Evolutionary conservation across 176 grass and related monocot genomes (phyloP), one percentile per base, ranked within the genome.

Genomic region (Oryza officinalis): DNA sequence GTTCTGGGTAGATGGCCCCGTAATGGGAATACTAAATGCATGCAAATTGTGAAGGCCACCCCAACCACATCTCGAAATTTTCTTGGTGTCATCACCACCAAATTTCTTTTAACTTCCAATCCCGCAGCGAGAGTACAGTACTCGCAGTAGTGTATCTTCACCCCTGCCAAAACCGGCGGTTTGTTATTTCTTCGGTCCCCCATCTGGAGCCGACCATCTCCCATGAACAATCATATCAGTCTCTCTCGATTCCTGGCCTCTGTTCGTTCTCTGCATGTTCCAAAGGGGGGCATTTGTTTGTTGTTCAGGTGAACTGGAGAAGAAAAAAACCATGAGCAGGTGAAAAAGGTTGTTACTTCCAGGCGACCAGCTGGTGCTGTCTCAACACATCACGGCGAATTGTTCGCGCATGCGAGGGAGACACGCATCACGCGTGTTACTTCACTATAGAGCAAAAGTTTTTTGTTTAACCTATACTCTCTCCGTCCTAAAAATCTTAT

Each of bases 141-240:
- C 3, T 7, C 11, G 61, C 7, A 38, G 37, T 45, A 45, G 5
- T 25, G 4, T 65, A 1, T 28, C 17, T 27, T 44, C 76, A 77
- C 7, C 26, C 20, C 33, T 37, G 52, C 47, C 28, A 10, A 30
- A 13, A 65, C 27, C 57, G 57, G n/a, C 57, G 57, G 57, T 61
- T 23, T 60, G 35, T 13, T 77, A n/a, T 63, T 41, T 57, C 27
- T 15, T 67, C 13, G 75, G 75, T 41, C 75, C 75, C 75, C 74
- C 75, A 4, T n/a, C 11, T 31, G 59, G 40, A 66, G 77, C 40
- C 41, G 64, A 14, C 43, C 77, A 25, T 23, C 27, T 54, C 40
- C 43, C 41, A n/a, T 43, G 65, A 57, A 47, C 31, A 57, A 57
- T 57, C 35, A 10, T 9, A 41, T 10, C 7, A 60, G 10, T n/a